These are phyloP conservation scores for Gloeostereum incarnatum DNA, from an alignment of 768 basidiomycete species.

Conservation along the genomic window DNA sequence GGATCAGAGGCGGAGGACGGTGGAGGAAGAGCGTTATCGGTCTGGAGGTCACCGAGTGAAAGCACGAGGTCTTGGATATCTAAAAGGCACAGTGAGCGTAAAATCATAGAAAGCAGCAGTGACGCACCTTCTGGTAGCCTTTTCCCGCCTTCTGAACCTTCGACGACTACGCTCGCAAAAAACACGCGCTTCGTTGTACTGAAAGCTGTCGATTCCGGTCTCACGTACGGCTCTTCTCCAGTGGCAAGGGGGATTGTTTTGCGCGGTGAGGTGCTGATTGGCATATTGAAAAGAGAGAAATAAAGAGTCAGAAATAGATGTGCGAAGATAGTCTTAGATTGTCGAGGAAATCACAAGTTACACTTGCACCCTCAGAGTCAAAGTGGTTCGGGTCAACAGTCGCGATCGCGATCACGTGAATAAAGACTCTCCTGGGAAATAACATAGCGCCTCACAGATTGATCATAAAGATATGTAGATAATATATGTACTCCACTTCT, in stretches of 20 bases:
- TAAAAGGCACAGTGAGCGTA: slow-evolving; percentile 17
- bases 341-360: slow-evolving; percentile 2
- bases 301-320: background rate
- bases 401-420: slow-evolving; percentile 2
- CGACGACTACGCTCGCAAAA: slow-evolving; percentile 85
- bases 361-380: too few relatives aligned
- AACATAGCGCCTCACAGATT: too few relatives aligned
- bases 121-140: slow-evolving; percentile 57
- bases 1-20: slow-evolving; percentile 32
- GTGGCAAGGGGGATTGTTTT: slow-evolving; percentile 67
- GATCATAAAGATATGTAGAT: too few relatives aligned
- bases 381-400: background rate
- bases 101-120: slow-evolving; percentile 4
- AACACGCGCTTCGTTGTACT: slow-evolving; percentile 72
- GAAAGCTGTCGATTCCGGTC: slow-evolving; percentile 23
- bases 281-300: slow-evolving; percentile 28
- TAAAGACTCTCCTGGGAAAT: background rate
- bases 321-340: too few relatives aligned
- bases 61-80: slow-evolving; percentile 75
- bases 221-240: slow-evolving; percentile 49
- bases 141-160: slow-evolving; percentile 66
- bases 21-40: slow-evolving; percentile 39
- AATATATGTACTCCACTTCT: too few relatives aligned
- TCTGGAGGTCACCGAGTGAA: slow-evolving; percentile 64
- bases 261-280: slow-evolving; percentile 59